A percentile compares a stretch with the other conserved stretches of the same genome.
phyloP scores from a whole-genome alignment of 441 rosid genomes.

The Rhodomyrtus psidioides region DNA sequence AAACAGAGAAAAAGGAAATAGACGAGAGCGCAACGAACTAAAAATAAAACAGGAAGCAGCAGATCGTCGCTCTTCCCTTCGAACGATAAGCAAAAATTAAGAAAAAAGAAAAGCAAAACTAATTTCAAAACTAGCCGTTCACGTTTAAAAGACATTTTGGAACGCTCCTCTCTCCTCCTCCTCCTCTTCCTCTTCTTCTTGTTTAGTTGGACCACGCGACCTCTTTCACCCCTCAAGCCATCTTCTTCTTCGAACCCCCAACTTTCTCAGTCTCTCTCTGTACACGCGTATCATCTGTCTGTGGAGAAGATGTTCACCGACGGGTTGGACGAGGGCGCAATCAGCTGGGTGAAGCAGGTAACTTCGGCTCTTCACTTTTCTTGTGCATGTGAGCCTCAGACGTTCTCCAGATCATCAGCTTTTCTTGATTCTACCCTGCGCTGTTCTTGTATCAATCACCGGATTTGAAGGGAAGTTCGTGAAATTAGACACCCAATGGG shows the following conservation, averaged over 20 bases:
- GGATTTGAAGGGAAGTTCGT: neutral
- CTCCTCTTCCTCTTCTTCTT: neutral
- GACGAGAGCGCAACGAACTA: neutral
- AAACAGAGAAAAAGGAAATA: neutral
- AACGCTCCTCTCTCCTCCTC: neutral
- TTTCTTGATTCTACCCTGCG: neutral
- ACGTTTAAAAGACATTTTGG: conserved; percentile 7
- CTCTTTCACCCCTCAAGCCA: neutral
- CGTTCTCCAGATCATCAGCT: neutral
- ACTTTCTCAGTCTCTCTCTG: neutral
- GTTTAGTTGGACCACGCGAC: neutral
- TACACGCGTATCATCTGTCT: neutral
- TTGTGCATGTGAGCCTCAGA: neutral
- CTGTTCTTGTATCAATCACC: neutral
- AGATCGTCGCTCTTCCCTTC: neutral
- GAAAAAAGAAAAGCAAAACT: neutral
- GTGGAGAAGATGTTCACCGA: conserved; percentile 44
- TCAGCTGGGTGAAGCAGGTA: conserved; percentile 75
- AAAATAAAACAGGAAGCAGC: neutral
- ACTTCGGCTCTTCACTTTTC: neutral
- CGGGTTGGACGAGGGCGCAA: conserved; percentile 50
- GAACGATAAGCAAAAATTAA: neutral
- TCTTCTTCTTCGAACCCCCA: neutral
- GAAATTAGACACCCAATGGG: neutral
- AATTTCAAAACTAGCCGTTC: conserved; percentile 55